Percentiles rank a stretch among this genome's conserved stretches.
These are phyloP conservation scores for Trichosanthes cucumerina DNA, from an alignment of 306 rosid genomes.

Conservation along the genomic window DNA sequence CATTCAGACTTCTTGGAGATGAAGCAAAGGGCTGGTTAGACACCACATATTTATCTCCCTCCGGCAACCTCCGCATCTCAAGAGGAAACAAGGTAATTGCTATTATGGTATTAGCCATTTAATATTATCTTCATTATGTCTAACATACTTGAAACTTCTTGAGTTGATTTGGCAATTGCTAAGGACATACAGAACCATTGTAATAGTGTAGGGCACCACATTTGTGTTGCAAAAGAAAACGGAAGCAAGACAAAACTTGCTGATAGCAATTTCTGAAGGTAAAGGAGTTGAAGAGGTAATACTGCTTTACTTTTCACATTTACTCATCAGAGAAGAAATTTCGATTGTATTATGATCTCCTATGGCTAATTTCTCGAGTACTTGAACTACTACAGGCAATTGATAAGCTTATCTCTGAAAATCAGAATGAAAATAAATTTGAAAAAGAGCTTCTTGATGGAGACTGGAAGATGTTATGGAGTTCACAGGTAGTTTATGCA, in stretches of 20 bases:
- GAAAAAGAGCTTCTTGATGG: constrained; percentile 68
- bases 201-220: constrained; percentile 97
- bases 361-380: neutral
- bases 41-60: constrained; percentile 74
- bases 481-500: constrained; percentile 65
- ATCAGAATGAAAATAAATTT: constrained; percentile 22
- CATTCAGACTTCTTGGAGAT: constrained; percentile 87
- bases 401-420: constrained; percentile 44
- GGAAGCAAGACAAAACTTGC: constrained; percentile 63
- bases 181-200: constrained; percentile 36
- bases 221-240: constrained; percentile 86
- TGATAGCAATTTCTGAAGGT: constrained; percentile 60
- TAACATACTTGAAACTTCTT: neutral
- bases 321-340: neutral
- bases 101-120: too few species aligned
- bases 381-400: constrained; percentile 46
- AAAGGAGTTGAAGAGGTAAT: constrained; percentile 48
- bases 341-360: neutral
- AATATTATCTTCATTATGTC: neutral
- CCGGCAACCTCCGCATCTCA: constrained; percentile 86
- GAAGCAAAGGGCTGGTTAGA: constrained; percentile 99
- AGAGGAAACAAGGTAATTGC: constrained; percentile 98
- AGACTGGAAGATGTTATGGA: constrained; percentile 90
- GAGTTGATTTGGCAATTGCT: constrained; percentile 9
- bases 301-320: neutral